Evolutionary conservation across 306 rosid genomes (phyloP).

Genomic region (Rosa chinensis): DNA sequence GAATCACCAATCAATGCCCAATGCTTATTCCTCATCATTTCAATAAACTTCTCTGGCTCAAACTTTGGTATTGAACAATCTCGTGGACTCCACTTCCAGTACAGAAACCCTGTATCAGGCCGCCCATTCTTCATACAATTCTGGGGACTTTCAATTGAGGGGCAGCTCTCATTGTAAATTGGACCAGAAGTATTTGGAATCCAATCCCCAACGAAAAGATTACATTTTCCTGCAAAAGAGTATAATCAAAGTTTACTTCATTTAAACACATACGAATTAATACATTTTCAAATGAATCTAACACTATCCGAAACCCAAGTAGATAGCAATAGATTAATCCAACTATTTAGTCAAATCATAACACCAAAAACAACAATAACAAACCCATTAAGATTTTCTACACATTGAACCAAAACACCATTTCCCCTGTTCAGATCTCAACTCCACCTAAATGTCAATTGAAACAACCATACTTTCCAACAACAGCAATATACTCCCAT

Average conservation of each 20-base stretch:
- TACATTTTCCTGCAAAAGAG: slow-evolving; percentile 58
- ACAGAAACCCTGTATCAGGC: slow-evolving; percentile 65
- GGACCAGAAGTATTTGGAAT: slow-evolving; percentile 65
- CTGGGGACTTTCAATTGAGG: slow-evolving; percentile 79
- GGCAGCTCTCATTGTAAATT: slow-evolving; percentile 67
- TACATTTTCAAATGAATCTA: background rate
- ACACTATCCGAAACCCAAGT: background rate
- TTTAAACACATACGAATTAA: slow-evolving; percentile 7
- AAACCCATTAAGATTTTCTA: background rate
- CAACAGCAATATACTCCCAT: background rate
- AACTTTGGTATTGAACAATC: slow-evolving; percentile 65
- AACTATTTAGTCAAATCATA: background rate
- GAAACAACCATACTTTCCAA: background rate
- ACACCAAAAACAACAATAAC: background rate
- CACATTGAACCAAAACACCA: background rate
- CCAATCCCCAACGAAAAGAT: slow-evolving; percentile 85
- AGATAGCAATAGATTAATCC: background rate
- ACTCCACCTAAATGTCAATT: background rate
- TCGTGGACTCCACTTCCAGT: slow-evolving; percentile 89
- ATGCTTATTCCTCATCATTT: slow-evolving; percentile 63
- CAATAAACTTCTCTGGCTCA: slow-evolving; percentile 63
- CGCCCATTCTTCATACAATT: slow-evolving; percentile 86
- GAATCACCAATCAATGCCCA: slow-evolving; percentile 98
- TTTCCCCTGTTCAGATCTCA: slow-evolving; percentile 11
- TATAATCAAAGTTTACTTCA: slow-evolving; percentile 10